phyloP scores from a whole-genome alignment of 2,329 filamentous ascomycete species.

The Aspergillus sp. region DNA sequence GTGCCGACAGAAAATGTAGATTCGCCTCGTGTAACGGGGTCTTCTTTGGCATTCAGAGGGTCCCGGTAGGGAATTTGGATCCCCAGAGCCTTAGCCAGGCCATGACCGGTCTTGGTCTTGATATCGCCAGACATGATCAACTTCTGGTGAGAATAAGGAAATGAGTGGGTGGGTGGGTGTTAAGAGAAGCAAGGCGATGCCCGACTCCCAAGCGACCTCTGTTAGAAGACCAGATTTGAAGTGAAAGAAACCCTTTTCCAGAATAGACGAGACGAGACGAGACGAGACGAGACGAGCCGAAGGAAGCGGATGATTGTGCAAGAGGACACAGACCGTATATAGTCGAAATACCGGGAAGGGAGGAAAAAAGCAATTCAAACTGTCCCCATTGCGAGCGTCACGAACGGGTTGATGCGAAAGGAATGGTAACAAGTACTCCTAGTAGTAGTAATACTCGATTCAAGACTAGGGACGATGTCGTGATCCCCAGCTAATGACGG shows the following conservation, averaged over 20 bases:
- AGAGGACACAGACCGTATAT: no score
- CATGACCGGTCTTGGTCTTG: conserved; percentile 57
- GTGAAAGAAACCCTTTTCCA: not conserved
- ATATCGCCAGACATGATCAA: conserved; percentile 24
- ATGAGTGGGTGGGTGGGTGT: not conserved
- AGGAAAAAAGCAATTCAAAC: no score
- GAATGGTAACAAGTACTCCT: not conserved
- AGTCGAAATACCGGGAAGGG: no score
- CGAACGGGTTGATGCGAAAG: no score
- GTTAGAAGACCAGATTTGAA: not conserved
- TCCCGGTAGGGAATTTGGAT: conserved; percentile 71
- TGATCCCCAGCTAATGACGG: conserved; percentile 16
- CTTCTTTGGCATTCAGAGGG: conserved; percentile 40
- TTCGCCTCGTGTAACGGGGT: conserved; percentile 66
- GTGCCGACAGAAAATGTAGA: conserved; percentile 68
- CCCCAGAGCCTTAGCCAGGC: conserved; percentile 67
- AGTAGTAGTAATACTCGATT: conserved; percentile 4
- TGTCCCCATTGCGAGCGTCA: conserved; percentile 3
- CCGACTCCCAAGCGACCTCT: not conserved
- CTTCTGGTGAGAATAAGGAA: not conserved
- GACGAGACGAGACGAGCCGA: not conserved
- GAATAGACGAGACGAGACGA: not conserved
- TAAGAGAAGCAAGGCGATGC: not conserved
- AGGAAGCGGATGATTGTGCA: no score
- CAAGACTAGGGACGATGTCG: conserved; percentile 21